Evolutionary conservation across 2,329 filamentous ascomycete genomes (phyloP).

Genomic region (Davidsoniella neocaledoniae): DNA sequence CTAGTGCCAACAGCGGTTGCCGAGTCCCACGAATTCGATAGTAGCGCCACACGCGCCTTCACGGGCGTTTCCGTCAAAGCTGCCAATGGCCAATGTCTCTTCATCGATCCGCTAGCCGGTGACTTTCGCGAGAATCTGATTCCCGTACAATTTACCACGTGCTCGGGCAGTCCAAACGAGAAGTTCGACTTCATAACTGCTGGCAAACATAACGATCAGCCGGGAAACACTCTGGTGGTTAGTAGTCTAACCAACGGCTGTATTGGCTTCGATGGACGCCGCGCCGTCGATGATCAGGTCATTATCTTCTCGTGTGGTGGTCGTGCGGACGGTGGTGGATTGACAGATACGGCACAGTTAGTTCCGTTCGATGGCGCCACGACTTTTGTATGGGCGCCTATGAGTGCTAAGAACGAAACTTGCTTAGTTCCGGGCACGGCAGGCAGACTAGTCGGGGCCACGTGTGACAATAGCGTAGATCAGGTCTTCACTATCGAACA

Average conservation of each 20-base stretch:
- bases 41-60: constrained; percentile 29
- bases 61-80: constrained; percentile 28
- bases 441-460: constrained; percentile 16
- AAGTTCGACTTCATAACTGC: constrained; percentile 34
- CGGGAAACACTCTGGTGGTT: constrained; percentile 27
- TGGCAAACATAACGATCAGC: constrained; percentile 31
- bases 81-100: constrained; percentile 33
- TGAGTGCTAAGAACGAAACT: constrained; percentile 25
- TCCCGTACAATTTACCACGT: constrained; percentile 28
- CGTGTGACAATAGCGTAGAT: constrained; percentile 6
- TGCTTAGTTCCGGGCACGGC: constrained; percentile 26
- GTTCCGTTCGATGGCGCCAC: constrained; percentile 28
- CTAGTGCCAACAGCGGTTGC: constrained; percentile 33
- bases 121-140: constrained; percentile 39
- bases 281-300: constrained; percentile 28
- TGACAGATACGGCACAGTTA: constrained; percentile 31
- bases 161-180: constrained; percentile 28
- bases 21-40: constrained; percentile 30
- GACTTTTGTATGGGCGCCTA: constrained; percentile 27
- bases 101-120: constrained; percentile 32
- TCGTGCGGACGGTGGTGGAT: constrained; percentile 30
- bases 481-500: constrained; percentile 12
- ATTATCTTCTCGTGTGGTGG: constrained; percentile 36
- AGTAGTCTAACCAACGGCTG: constrained; percentile 35
- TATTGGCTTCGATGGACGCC: constrained; percentile 30